Percentiles rank a stretch among this genome's conserved stretches.
Evolutionary conservation across 768 basidiomycete species (phyloP).

Genomic region (Termitomyces sp.): DNA sequence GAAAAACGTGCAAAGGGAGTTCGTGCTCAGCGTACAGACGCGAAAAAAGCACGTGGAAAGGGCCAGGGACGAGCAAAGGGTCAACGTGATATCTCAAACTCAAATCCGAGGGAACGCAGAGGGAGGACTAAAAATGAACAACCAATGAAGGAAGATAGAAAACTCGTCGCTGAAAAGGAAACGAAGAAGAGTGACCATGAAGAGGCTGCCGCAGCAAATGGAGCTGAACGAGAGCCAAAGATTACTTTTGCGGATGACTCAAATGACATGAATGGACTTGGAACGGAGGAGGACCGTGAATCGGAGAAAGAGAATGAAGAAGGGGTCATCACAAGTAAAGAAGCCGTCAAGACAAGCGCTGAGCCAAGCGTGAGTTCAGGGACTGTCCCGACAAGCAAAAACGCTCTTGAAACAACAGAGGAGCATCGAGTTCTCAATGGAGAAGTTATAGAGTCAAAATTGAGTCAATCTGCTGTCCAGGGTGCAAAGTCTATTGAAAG

Average conservation of each 20-base stretch:
- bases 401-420: not conserved
- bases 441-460: not conserved
- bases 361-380: not conserved
- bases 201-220: not conserved
- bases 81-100: not conserved
- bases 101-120: slow-evolving; percentile 1
- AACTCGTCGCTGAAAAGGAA: not conserved
- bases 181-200: not conserved
- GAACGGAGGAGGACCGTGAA: not conserved
- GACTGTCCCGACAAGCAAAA: not conserved
- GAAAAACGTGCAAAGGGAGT: slow-evolving; percentile 12
- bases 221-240: not conserved
- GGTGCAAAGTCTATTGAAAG: not conserved
- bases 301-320: not conserved
- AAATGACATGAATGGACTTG: not conserved
- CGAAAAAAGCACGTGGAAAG: slow-evolving; percentile 8
- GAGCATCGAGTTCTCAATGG: not conserved
- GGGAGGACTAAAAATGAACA: not conserved
- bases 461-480: not conserved
- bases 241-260: not conserved
- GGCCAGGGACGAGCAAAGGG: slow-evolving; percentile 11
- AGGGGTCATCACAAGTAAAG: not conserved
- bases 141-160: not conserved
- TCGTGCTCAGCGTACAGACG: slow-evolving; percentile 5
- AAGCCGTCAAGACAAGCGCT: not conserved